Base-by-base conservation (phyloP, 306 rosid species). In the Aeschynomene evenia region DNA sequence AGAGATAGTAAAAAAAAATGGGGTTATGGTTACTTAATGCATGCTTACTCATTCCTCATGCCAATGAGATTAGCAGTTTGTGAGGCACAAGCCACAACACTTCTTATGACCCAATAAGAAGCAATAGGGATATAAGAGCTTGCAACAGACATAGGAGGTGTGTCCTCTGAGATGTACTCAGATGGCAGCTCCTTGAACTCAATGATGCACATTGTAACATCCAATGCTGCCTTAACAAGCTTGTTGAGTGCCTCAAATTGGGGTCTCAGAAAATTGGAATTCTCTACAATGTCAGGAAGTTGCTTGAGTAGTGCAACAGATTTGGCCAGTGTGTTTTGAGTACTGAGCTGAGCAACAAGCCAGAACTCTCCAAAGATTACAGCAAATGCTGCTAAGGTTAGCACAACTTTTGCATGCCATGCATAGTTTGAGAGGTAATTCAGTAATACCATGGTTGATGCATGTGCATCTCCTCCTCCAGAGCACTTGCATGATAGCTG, bases 371-470 rank as follows among this genome's bases (percentile, higher is more conserved):
- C 96, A 65, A 78, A 85, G 53, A 66, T 83, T 39, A 85, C 86
- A 37, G 96, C 74, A 79, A 84, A 91, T 3, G 95, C 95, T n/a
- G 96, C 97, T 12, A 95, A 56, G 57, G 92, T 28, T 46, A 91
- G 48, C 55, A 85, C 99, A 62, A 89, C 87, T 84, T 94, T 94
- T 45, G 92, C 87, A 78, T 94, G 97, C 97, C 97, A 91, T 22
- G 92, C 56, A 68, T 87, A 91, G 76, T 57, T 83, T 2, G 95
- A 78, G 21, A 91, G 83, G 61, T 69, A 73, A 74, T 79, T 84
- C 72, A 91, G 79, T 50, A 89, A 31, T 65, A 77, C 87, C 82
- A 89, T 75, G 1, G 96, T 83, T 52, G 89, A 78, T 26, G 77
- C 78, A 73, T 89, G 95, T 51, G 87, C 87, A 82, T 95, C 97